Evolutionary conservation across 192 early-diverging fungal species (phyloP).

Genomic region (Rhizophlyctis rosea): DNA sequence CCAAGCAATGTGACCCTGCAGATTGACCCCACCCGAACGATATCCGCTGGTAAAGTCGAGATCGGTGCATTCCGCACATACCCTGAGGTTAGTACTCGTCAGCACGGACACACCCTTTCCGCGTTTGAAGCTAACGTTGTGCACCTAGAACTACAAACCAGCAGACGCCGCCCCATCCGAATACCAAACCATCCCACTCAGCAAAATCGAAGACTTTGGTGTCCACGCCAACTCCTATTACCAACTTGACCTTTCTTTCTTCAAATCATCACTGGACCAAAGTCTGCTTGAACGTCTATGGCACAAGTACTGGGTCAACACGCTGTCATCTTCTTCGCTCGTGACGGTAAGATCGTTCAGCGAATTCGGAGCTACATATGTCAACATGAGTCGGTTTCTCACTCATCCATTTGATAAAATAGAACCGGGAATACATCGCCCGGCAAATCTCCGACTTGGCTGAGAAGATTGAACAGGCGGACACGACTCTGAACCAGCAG

Average conservation of each 20-base stretch:
- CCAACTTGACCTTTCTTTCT: slow-evolving; percentile 83
- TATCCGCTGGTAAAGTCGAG: slow-evolving; percentile 94
- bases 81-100: slow-evolving; percentile 65
- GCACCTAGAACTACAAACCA: slow-evolving; percentile 67
- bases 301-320: slow-evolving; percentile 99
- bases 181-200: slow-evolving; percentile 87
- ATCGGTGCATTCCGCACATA: slow-evolving; percentile 99
- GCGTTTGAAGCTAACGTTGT: too few species aligned
- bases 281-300: slow-evolving; percentile 87
- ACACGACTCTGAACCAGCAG: slow-evolving; percentile 50
- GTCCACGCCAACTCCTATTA: slow-evolving; percentile 92
- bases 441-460: slow-evolving; percentile 79
- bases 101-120: slow-evolving; percentile 1
- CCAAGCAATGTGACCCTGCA: slow-evolving; percentile 23
- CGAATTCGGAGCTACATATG: background rate
- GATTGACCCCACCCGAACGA: slow-evolving; percentile 97
- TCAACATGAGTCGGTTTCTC: too few species aligned
- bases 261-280: slow-evolving; percentile 87
- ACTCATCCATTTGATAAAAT: background rate
- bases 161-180: slow-evolving; percentile 71
- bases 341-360: slow-evolving; percentile 60
- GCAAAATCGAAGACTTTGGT: slow-evolving; percentile 98
- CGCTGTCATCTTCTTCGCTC: slow-evolving; percentile 87
- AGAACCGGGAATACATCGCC: slow-evolving; percentile 80
- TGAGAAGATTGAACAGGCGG: slow-evolving; percentile 78